phyloP scores from a whole-genome alignment of 495 filamentous ascomycete genomes.

The Halenospora varia region DNA sequence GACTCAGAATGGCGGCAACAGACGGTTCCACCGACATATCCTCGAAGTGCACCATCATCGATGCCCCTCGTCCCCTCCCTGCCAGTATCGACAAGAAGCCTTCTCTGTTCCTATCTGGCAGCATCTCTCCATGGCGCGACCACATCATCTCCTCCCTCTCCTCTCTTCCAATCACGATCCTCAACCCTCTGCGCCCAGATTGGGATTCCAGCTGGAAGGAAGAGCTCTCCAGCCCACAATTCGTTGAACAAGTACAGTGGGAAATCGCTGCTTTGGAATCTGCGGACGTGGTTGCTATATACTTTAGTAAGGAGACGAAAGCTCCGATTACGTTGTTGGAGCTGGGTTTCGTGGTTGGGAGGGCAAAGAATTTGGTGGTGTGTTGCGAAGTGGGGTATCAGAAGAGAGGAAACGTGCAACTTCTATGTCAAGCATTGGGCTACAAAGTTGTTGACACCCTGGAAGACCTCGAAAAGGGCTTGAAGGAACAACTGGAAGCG shows the following conservation, averaged over 20 bases:
- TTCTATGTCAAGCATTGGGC: conserved; percentile 44
- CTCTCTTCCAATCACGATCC: conserved; percentile 47
- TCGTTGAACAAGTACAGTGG: conserved; percentile 52
- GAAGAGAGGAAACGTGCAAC: conserved; percentile 53
- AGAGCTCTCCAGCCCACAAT: conserved; percentile 38
- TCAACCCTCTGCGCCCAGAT: conserved; percentile 51
- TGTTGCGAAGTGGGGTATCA: conserved; percentile 46
- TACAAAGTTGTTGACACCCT: conserved; percentile 23
- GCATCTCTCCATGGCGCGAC: conserved; percentile 35
- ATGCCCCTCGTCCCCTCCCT: conserved; percentile 12
- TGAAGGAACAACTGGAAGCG: neutral
- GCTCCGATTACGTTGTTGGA: conserved; percentile 49
- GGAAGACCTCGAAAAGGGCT: neutral
- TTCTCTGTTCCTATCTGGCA: conserved; percentile 21
- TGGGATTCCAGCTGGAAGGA: conserved; percentile 52
- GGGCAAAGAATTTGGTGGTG: conserved; percentile 43
- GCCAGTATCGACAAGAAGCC: neutral
- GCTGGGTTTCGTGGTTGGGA: conserved; percentile 44
- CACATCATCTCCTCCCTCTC: conserved; percentile 30
- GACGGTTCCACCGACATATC: neutral
- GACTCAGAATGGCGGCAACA: neutral
- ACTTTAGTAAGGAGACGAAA: conserved; percentile 42
- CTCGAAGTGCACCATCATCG: conserved; percentile 2
- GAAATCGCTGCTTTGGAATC: conserved; percentile 51
- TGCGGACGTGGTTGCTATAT: conserved; percentile 50